Conservation (phyloP, 495 filamentous ascomycete genomes). For the Penicillium silybi region DNA sequence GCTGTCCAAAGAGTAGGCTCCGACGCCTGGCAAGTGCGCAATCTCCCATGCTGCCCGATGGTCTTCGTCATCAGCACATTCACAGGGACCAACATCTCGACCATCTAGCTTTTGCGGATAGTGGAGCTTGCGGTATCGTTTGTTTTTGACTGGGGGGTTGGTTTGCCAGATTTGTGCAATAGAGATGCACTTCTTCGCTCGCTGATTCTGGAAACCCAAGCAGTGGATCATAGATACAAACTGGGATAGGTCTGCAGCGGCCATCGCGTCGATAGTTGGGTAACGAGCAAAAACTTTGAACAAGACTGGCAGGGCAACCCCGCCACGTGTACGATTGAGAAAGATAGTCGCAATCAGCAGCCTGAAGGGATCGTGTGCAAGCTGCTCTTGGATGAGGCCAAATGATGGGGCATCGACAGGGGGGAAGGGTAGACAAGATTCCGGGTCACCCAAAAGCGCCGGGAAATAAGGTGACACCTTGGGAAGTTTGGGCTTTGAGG, state of each 20-base stretch:
- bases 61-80: constrained; percentile 45
- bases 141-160: constrained; percentile 55
- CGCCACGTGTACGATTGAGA: constrained; percentile 74
- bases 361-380: constrained; percentile 65
- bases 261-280: constrained; percentile 63
- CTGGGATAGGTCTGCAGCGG: constrained; percentile 52
- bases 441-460: constrained; percentile 36
- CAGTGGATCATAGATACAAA: constrained; percentile 61
- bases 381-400: constrained; percentile 79
- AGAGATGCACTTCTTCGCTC: constrained; percentile 57
- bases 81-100: constrained; percentile 46
- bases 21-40: constrained; percentile 76
- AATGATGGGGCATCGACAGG: constrained; percentile 58
- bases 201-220: constrained; percentile 68
- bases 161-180: constrained; percentile 69
- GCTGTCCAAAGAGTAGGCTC: constrained; percentile 82
- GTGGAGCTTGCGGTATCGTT: constrained; percentile 60
- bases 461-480: constrained; percentile 49
- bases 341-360: constrained; percentile 76
- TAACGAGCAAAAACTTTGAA: constrained; percentile 62
- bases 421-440: constrained; percentile 69
- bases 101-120: constrained; percentile 61
- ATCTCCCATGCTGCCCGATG: constrained; percentile 70
- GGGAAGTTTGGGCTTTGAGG: constrained; percentile 18
- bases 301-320: constrained; percentile 73